Evolutionary conservation across 768 basidiomycete genomes (phyloP).

Genomic region (Daedaleopsis sinensis): DNA sequence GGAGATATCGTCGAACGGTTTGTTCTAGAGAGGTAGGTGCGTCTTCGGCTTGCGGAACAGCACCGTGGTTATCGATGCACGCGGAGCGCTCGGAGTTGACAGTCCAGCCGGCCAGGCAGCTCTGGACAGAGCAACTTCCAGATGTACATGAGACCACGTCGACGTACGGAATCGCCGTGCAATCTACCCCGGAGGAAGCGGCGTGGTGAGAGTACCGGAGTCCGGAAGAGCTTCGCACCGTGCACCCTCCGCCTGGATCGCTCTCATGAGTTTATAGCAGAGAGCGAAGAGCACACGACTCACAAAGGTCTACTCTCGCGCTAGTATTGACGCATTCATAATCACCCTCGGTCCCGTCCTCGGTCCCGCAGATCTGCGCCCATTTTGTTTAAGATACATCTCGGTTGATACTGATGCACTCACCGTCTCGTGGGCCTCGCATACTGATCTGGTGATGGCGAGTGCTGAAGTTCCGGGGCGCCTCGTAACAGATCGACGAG

Average conservation of each 20-base stretch:
- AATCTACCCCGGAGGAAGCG: conserved; percentile 31
- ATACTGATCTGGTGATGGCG: conserved; percentile 18
- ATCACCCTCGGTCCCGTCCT: conserved; percentile 17
- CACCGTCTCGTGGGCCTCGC: conserved; percentile 26
- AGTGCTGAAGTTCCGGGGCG: not conserved
- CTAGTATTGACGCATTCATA: conserved; percentile 33
- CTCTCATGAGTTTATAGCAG: conserved; percentile 1
- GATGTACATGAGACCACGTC: conserved; percentile 32
- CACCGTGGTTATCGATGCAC: conserved; percentile 16
- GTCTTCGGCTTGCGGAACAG: not conserved
- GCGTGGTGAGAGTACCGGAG: conserved; percentile 16
- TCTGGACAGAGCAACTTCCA: conserved; percentile 31
- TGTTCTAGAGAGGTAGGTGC: not conserved
- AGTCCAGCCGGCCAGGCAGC: conserved; percentile 29
- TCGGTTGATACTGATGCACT: conserved; percentile 25
- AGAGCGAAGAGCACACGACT: conserved; percentile 12
- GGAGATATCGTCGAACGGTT: not conserved
- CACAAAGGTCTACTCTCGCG: conserved; percentile 34
- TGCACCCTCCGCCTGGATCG: conserved; percentile 39
- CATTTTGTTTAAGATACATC: not conserved
- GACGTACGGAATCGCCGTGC: conserved; percentile 34
- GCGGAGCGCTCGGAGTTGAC: conserved; percentile 9
- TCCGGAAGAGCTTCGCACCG: conserved; percentile 23
- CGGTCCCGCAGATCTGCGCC: conserved; percentile 9
- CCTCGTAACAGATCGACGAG: conserved; percentile 13